Conservation (phyloP, 768 basidiomycete genomes). For the Hypholoma sublateritium region DNA sequence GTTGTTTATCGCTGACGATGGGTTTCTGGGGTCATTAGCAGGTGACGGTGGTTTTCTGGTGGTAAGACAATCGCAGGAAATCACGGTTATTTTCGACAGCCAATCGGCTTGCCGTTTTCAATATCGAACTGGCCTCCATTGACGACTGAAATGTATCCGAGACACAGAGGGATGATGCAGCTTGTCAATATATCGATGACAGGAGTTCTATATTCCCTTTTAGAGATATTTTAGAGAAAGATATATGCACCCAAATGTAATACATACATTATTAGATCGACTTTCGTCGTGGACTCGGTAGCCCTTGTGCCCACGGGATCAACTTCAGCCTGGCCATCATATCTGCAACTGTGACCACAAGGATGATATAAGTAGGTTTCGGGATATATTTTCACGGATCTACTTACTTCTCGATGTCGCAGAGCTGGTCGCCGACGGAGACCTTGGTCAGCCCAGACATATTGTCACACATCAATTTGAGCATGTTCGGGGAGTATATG, state of each 20-base stretch:
- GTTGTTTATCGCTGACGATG: constrained; percentile 76
- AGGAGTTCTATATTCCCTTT: constrained; percentile 94
- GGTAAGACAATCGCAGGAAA: constrained; percentile 87
- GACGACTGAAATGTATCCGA: constrained; percentile 98
- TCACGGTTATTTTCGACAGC: constrained; percentile 77
- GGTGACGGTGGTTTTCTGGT: constrained; percentile 65
- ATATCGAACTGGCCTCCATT: constrained; percentile 99
- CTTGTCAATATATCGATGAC: constrained; percentile 99
- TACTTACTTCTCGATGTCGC: constrained; percentile 98
- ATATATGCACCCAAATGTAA: background rate
- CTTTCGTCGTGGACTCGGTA: constrained; percentile 97
- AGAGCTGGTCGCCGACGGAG: constrained; percentile 93
- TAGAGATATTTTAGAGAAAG: constrained; percentile 4
- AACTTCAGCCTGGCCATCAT: constrained; percentile 91
- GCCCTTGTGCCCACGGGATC: constrained; percentile 97
- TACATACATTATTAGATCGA: constrained; percentile 94
- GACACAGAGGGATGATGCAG: constrained; percentile 90
- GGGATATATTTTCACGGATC: constrained; percentile 93
- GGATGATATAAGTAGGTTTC: constrained; percentile 92
- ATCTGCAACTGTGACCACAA: constrained; percentile 95
- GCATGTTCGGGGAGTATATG: constrained; percentile 95
- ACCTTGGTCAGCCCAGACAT: constrained; percentile 95
- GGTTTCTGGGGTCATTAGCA: constrained; percentile 64
- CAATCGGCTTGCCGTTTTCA: constrained; percentile 83
- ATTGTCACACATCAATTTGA: constrained; percentile 96